These are phyloP conservation scores for Pseudozyma hubeiensis DNA, from an alignment of 1,284 basidiomycete genomes.

Conservation along the genomic window DNA sequence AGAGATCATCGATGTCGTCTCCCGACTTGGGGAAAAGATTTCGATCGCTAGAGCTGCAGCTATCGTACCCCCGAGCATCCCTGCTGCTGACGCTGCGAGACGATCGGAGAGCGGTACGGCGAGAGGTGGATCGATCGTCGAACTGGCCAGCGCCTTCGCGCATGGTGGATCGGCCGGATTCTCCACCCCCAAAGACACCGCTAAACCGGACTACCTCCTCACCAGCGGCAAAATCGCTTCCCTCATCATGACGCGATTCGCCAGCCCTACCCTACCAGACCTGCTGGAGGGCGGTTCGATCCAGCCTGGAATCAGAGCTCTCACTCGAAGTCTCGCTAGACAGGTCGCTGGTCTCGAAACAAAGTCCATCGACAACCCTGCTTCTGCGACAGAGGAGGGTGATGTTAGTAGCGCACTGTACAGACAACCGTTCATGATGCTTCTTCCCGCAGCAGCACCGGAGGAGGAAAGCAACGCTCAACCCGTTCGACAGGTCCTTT, in stretches of 20 bases:
- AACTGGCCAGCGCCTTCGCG: conserved; percentile 79
- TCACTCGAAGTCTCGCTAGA: conserved; percentile 82
- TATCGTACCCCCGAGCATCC: conserved; percentile 74
- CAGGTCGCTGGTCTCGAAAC: conserved; percentile 90
- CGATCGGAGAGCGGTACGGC: conserved; percentile 24
- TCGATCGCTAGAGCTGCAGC: conserved; percentile 79
- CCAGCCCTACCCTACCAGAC: conserved; percentile 28
- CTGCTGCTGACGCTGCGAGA: conserved; percentile 47
- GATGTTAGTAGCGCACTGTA: conserved; percentile 77
- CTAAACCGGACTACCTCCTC: conserved; percentile 41
- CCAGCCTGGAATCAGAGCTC: conserved; percentile 73
- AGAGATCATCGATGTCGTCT: conserved; percentile 82
- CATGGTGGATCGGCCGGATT: conserved; percentile 74
- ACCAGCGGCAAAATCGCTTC: conserved; percentile 56
- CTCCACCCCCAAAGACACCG: conserved; percentile 71
- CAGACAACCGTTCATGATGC: conserved; percentile 84
- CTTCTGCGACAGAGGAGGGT: conserved; percentile 48
- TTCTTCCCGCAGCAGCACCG: conserved; percentile 62
- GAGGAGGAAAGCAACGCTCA: conserved; percentile 71
- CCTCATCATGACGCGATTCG: conserved; percentile 45
- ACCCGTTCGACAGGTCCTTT: conserved; percentile 75
- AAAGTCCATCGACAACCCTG: conserved; percentile 71
- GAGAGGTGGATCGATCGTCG: conserved; percentile 26
- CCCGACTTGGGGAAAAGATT: conserved; percentile 91
- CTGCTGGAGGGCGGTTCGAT: conserved; percentile 8